Conservation (phyloP, 2,329 filamentous ascomycete genomes). For the Colletotrichum musicola region DNA sequence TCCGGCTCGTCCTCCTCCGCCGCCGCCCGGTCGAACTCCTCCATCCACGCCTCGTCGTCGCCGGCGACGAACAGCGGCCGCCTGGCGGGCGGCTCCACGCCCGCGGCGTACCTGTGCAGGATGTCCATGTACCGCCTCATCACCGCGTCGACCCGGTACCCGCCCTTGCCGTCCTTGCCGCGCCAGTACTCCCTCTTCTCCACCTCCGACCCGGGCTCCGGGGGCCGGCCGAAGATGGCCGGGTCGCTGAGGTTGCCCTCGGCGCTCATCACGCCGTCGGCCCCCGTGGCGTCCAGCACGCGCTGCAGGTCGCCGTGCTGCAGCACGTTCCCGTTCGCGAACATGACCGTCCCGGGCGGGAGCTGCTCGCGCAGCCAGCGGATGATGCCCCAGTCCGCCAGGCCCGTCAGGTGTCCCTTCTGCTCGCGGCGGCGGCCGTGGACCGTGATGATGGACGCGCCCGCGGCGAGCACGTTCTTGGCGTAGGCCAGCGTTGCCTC, state of each 20-base stretch:
- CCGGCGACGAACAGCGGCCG: conserved; percentile 80
- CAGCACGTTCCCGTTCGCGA: conserved; percentile 96
- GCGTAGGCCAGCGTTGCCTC: conserved; percentile 93
- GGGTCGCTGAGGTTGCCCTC: conserved; percentile 96
- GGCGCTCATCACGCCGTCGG: conserved; percentile 94
- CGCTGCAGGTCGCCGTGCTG: conserved; percentile 80
- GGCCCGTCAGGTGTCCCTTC: conserved; percentile 93
- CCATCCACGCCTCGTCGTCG: conserved; percentile 62
- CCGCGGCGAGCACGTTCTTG: conserved; percentile 85
- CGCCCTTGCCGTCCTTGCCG: conserved; percentile 81
- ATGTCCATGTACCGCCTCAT: conserved; percentile 92
- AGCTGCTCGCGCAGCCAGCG: conserved; percentile 85
- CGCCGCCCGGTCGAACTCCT: conserved; percentile 44
- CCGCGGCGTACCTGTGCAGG: conserved; percentile 81
- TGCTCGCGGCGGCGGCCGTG: conserved; percentile 91
- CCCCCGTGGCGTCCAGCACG: conserved; percentile 87
- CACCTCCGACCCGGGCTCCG: conserved; percentile 64
- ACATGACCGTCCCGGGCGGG: conserved; percentile 89
- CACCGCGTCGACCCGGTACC: conserved; percentile 90
- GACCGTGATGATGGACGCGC: conserved; percentile 92
- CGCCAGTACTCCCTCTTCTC: conserved; percentile 89
- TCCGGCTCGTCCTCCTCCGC: conserved; percentile 60
- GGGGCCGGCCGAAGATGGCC: conserved; percentile 81
- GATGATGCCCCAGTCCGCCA: conserved; percentile 93
- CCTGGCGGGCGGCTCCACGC: conserved; percentile 73